phyloP scores from a whole-genome alignment of 2,329 filamentous ascomycete genomes.

The Tolypocladium ophioglossoides region DNA sequence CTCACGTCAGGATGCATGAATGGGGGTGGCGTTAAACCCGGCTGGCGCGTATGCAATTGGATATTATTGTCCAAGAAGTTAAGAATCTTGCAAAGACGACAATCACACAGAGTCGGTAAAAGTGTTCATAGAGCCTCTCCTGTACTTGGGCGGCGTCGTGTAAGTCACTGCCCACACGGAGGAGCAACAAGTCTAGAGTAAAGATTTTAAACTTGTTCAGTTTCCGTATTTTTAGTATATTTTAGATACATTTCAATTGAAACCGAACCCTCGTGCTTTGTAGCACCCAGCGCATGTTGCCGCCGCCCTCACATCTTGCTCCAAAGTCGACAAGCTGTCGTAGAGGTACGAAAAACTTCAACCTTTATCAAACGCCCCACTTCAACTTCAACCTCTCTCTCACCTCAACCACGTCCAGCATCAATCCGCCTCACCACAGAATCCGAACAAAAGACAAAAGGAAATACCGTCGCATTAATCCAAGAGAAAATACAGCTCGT shows the following conservation, averaged over 20 bases:
- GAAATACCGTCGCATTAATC: background rate
- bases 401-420: background rate
- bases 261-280: background rate
- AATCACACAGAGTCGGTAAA: background rate
- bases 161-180: background rate
- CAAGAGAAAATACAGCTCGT: background rate
- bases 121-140: background rate
- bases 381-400: constrained; percentile 12
- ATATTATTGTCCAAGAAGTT: too few species aligned
- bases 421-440: background rate
- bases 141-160: background rate
- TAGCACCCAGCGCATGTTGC: background rate
- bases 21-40: background rate
- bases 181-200: background rate
- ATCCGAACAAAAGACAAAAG: background rate
- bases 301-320: background rate
- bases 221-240: background rate
- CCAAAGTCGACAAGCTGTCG: background rate
- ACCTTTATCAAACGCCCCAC: constrained; percentile 13
- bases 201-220: background rate
- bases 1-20: background rate
- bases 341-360: constrained; percentile 15
- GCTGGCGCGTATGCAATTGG: too few species aligned
- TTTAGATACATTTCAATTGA: background rate
- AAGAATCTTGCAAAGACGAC: background rate